Percentiles rank a stretch among this genome's conserved stretches.
These are phyloP conservation scores for Cyclocybe aegerita DNA, from an alignment of 768 basidiomycete species.

Conservation along the genomic window DNA sequence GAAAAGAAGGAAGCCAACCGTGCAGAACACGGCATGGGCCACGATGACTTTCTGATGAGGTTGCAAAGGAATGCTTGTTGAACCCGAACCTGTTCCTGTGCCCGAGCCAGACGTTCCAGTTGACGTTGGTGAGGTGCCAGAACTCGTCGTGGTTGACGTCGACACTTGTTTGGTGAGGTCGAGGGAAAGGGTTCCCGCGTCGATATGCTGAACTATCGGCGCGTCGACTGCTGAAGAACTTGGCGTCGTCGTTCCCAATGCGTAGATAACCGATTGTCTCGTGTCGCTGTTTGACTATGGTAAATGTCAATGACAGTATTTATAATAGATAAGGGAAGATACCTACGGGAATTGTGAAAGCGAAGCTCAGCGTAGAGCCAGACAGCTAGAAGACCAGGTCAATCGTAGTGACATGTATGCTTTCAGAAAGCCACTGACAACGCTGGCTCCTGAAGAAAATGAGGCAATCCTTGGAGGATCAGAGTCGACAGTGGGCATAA, in stretches of 20 bases:
- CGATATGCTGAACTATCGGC: conserved; percentile 45
- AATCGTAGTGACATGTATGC: background rate
- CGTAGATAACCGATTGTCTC: conserved; percentile 54
- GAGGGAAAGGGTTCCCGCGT: conserved; percentile 38
- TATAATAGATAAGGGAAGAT: background rate
- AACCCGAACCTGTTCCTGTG: conserved; percentile 11
- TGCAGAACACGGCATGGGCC: conserved; percentile 53
- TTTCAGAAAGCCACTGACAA: conserved; percentile 27
- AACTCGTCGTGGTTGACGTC: conserved; percentile 11
- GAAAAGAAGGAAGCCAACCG: conserved; percentile 50
- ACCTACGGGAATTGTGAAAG: conserved; percentile 51
- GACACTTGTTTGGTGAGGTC: conserved; percentile 46
- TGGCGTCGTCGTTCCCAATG: conserved; percentile 52
- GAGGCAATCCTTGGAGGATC: conserved; percentile 54
- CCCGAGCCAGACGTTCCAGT: conserved; percentile 5
- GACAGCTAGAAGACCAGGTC: conserved; percentile 30
- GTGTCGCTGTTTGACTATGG: conserved; percentile 41
- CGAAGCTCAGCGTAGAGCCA: conserved; percentile 43
- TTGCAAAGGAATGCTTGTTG: conserved; percentile 35
- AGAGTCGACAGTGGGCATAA: conserved; percentile 55
- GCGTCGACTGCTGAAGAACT: conserved; percentile 44
- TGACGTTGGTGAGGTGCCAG: conserved; percentile 18
- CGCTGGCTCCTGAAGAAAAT: conserved; percentile 31
- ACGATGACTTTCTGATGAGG: conserved; percentile 51
- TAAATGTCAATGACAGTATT: background rate